Conservation (phyloP, 176 grass and related monocot genomes). For the Ensete glaucum region DNA sequence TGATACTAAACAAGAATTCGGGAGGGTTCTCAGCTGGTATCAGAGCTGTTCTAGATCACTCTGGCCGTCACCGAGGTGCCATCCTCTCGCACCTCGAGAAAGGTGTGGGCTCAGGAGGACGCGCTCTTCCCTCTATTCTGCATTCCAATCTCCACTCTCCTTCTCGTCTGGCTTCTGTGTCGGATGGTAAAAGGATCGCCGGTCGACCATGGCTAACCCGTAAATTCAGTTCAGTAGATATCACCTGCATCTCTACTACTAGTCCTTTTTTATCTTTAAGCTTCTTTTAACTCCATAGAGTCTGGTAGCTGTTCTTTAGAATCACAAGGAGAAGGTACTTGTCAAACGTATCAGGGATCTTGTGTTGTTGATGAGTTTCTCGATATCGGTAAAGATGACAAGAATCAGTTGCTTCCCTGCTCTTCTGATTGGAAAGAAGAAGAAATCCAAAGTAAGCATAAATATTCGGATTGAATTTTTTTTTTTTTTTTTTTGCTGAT, state of each 20-base stretch:
- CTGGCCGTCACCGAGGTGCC: constrained; percentile 43
- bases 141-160: constrained; percentile 29
- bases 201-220: constrained; percentile 67
- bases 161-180: constrained; percentile 20
- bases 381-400: constrained; percentile 28
- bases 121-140: constrained; percentile 15
- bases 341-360: background rate
- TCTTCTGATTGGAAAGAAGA: constrained; percentile 44
- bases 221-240: background rate
- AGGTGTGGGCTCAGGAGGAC: constrained; percentile 40
- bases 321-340: background rate
- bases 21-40: constrained; percentile 21
- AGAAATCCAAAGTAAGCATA: constrained; percentile 45
- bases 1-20: constrained; percentile 28
- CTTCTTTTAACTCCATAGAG: background rate
- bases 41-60: constrained; percentile 32
- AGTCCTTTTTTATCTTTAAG: background rate
- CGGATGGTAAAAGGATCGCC: constrained; percentile 33
- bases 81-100: constrained; percentile 32
- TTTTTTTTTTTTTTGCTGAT: background rate
- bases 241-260: no score
- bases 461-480: background rate
- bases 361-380: background rate
- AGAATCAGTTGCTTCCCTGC: constrained; percentile 54
- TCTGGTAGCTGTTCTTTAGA: background rate